Percentiles rank a stretch among this genome's conserved stretches.
Evolutionary conservation across 2,329 filamentous ascomycete genomes (phyloP).

Genomic region (Neonectria punicea): DNA sequence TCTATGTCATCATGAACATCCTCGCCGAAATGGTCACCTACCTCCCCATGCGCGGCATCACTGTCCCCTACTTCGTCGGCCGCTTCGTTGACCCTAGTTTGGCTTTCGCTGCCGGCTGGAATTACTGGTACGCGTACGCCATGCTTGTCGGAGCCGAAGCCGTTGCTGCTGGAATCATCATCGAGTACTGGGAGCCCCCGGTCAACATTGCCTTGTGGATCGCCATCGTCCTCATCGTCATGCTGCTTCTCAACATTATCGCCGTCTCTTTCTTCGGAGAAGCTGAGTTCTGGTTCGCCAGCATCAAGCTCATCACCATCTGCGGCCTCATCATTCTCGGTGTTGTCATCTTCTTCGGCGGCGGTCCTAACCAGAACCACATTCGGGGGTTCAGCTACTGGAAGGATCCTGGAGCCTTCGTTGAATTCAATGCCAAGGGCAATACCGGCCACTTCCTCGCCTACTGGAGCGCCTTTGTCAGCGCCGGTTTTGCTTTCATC

Average conservation of each 20-base stretch:
- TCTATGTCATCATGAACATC: slow-evolving; percentile 65
- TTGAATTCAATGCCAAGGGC: slow-evolving; percentile 59
- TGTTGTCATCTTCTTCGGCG: slow-evolving; percentile 61
- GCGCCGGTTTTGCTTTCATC: slow-evolving; percentile 71
- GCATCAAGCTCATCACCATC: slow-evolving; percentile 69
- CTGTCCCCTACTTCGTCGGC: slow-evolving; percentile 65
- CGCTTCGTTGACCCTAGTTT: slow-evolving; percentile 66
- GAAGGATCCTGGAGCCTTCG: slow-evolving; percentile 57
- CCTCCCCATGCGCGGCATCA: slow-evolving; percentile 66
- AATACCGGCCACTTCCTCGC: slow-evolving; percentile 65
- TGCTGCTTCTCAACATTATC: slow-evolving; percentile 66
- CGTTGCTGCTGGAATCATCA: slow-evolving; percentile 66
- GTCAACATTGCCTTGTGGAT: slow-evolving; percentile 69
- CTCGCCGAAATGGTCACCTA: slow-evolving; percentile 66
- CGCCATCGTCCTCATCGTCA: slow-evolving; percentile 64
- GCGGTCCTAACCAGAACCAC: slow-evolving; percentile 61
- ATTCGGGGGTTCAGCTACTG: slow-evolving; percentile 54
- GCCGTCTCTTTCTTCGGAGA: slow-evolving; percentile 69
- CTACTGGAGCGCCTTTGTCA: slow-evolving; percentile 66
- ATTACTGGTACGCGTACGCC: slow-evolving; percentile 71
- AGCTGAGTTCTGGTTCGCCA: slow-evolving; percentile 70
- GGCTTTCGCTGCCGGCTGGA: slow-evolving; percentile 68
- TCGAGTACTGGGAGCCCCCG: slow-evolving; percentile 68
- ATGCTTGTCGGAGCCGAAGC: slow-evolving; percentile 68
- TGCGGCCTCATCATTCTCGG: slow-evolving; percentile 64